Evolutionary conservation across 202 grass and related monocot genomes (phyloP).

Genomic region (Eragrostis tef): DNA sequence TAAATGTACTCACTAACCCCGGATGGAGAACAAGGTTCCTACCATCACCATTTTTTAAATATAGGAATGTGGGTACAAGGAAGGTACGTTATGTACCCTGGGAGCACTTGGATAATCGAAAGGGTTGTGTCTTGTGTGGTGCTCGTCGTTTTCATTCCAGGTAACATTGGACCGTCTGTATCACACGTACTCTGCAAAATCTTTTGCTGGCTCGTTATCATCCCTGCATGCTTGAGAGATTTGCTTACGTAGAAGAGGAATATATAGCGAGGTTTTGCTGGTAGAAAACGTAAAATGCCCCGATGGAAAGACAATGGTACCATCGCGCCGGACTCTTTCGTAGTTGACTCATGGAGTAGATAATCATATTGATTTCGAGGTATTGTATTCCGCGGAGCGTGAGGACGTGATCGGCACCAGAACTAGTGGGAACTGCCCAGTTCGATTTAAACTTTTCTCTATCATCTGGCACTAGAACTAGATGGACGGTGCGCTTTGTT

Average conservation of each 20-base stretch:
- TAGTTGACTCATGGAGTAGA: conserved; percentile 8
- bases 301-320: conserved; percentile 7
- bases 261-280: conserved; percentile 46
- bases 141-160: conserved; percentile 34
- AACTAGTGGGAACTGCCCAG: conserved; percentile 1
- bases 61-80: conserved; percentile 26
- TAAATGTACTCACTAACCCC: neutral
- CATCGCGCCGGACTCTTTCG: neutral
- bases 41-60: conserved; percentile 33
- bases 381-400: conserved; percentile 8
- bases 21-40: conserved; percentile 38
- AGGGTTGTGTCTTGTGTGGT: neutral
- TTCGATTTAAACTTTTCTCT: neutral
- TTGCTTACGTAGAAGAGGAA: conserved; percentile 55
- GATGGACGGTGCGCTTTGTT: neutral
- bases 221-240: conserved; percentile 39
- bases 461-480: too few relatives aligned
- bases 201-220: conserved; percentile 27
- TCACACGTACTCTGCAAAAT: conserved; percentile 30
- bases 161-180: neutral
- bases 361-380: conserved; percentile 31
- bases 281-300: conserved; percentile 44
- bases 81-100: conserved; percentile 47
- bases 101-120: conserved; percentile 20
- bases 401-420: neutral